Percentiles rank a stretch among this genome's conserved stretches.
Conservation (phyloP, 192 early-diverging fungal species). For the Gaertneriomyces semiglobifer region DNA sequence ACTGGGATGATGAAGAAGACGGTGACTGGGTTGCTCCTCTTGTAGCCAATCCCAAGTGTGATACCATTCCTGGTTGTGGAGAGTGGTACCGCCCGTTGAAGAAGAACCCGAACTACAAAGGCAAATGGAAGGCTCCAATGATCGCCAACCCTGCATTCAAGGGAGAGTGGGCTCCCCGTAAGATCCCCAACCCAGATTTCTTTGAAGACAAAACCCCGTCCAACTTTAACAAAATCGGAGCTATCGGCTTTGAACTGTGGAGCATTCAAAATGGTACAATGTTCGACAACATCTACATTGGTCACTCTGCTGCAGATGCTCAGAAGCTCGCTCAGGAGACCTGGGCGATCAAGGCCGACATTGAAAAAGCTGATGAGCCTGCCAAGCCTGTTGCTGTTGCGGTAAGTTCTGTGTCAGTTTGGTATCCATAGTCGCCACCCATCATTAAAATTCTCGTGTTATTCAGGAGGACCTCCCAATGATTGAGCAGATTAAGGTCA, state of each 20-base stretch:
- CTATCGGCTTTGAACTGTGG: slow-evolving; percentile 90
- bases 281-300: slow-evolving; percentile 91
- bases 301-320: slow-evolving; percentile 66
- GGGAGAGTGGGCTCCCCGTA: slow-evolving; percentile 80
- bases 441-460: slow-evolving; percentile 1
- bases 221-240: slow-evolving; percentile 77
- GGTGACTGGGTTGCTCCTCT: slow-evolving; percentile 83
- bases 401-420: slow-evolving; percentile 8
- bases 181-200: slow-evolving; percentile 80
- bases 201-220: slow-evolving; percentile 76
- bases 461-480: slow-evolving; percentile 4
- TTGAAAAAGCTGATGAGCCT: slow-evolving; percentile 55
- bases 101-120: slow-evolving; percentile 90
- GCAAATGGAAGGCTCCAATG: slow-evolving; percentile 79
- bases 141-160: slow-evolving; percentile 94
- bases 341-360: slow-evolving; percentile 71
- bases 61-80: slow-evolving; percentile 69
- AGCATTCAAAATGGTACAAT: slow-evolving; percentile 84
- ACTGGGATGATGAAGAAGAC: slow-evolving; percentile 91
- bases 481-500: slow-evolving; percentile 23
- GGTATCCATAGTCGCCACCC: not conserved
- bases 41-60: slow-evolving; percentile 81
- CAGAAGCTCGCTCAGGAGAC: slow-evolving; percentile 68
- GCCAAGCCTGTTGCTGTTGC: slow-evolving; percentile 21
- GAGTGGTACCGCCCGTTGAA: slow-evolving; percentile 79